A percentile compares a stretch with the other conserved stretches of the same genome.
Conservation (phyloP, 2,329 filamentous ascomycete genomes). For the Xenosphaeropsis pyriputrescens region DNA sequence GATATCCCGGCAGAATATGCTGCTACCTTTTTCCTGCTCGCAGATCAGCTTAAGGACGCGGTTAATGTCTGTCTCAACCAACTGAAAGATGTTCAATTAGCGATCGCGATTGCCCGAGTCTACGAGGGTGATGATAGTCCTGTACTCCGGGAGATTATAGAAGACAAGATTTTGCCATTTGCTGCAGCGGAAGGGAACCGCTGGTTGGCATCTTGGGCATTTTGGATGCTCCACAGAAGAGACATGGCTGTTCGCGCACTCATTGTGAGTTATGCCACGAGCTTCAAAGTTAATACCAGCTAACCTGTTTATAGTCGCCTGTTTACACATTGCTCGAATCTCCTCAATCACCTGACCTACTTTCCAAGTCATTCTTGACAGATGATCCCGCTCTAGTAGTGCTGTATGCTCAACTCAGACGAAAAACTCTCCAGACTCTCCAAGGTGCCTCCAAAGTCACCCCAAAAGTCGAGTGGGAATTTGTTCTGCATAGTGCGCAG, state of each 20-base stretch:
- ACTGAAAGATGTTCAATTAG: conserved; percentile 77
- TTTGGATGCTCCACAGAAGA: conserved; percentile 73
- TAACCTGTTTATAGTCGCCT: conserved; percentile 42
- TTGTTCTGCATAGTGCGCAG: conserved; percentile 72
- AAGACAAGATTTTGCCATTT: conserved; percentile 63
- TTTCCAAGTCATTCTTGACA: conserved; percentile 67
- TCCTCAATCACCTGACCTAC: conserved; percentile 52
- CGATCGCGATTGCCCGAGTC: conserved; percentile 73
- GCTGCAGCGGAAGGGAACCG: conserved; percentile 74
- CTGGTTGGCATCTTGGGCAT: conserved; percentile 92
- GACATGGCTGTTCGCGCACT: conserved; percentile 76
- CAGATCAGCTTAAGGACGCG: conserved; percentile 71
- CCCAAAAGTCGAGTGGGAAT: conserved; percentile 71
- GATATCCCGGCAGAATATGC: conserved; percentile 57
- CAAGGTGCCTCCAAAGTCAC: conserved; percentile 73
- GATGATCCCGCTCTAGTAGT: conserved; percentile 85
- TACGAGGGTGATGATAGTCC: conserved; percentile 77
- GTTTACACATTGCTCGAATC: conserved; percentile 60
- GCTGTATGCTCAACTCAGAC: conserved; percentile 73
- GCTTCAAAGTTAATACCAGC: background rate
- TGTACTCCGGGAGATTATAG: conserved; percentile 57
- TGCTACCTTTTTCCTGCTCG: conserved; percentile 88
- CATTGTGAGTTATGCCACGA: conserved; percentile 40
- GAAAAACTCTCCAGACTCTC: conserved; percentile 68
- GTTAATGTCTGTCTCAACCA: conserved; percentile 78